Conservation (phyloP, 2,329 filamentous ascomycete species). For the Cladophialophora exuberans region DNA sequence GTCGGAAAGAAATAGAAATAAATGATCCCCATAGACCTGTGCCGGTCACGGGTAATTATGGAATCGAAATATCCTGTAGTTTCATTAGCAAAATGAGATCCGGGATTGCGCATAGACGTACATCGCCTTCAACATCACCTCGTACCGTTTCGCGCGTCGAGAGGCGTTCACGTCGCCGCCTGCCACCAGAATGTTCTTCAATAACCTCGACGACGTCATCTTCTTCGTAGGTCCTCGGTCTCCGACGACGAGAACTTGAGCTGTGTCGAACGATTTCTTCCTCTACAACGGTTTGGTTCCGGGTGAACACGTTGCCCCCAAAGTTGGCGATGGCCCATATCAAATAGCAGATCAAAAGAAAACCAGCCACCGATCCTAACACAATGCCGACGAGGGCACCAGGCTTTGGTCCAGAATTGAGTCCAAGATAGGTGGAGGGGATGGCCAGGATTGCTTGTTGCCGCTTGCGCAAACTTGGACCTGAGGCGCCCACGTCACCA, state of each 20-base stretch:
- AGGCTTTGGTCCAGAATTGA: slow-evolving; percentile 54
- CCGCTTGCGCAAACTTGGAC: slow-evolving; percentile 20
- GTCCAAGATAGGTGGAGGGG: slow-evolving; percentile 62
- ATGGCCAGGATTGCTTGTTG: slow-evolving; percentile 50
- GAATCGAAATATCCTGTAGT: not conserved
- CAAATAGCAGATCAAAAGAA: slow-evolving; percentile 57
- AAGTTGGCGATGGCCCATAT: slow-evolving; percentile 33
- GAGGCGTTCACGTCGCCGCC: not conserved
- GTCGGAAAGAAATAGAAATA: too few relatives aligned
- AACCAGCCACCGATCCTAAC: slow-evolving; percentile 52
- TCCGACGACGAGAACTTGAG: not conserved
- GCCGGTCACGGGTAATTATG: too few relatives aligned
- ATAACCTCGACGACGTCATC: not conserved
- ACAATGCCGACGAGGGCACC: slow-evolving; percentile 51
- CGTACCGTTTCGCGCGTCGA: not conserved
- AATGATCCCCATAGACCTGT: too few relatives aligned
- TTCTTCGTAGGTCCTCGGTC: not conserved
- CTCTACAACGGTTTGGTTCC: not conserved
- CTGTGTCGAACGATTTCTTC: slow-evolving; percentile 5
- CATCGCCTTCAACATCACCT: not conserved
- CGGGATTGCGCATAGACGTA: too few relatives aligned
- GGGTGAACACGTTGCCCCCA: slow-evolving; percentile 1
- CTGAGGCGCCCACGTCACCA: not conserved
- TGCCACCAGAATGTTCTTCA: not conserved
- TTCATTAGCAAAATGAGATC: not conserved